phyloP scores from a whole-genome alignment of 2,329 filamentous ascomycete species.

The Bipolaris oryzae region DNA sequence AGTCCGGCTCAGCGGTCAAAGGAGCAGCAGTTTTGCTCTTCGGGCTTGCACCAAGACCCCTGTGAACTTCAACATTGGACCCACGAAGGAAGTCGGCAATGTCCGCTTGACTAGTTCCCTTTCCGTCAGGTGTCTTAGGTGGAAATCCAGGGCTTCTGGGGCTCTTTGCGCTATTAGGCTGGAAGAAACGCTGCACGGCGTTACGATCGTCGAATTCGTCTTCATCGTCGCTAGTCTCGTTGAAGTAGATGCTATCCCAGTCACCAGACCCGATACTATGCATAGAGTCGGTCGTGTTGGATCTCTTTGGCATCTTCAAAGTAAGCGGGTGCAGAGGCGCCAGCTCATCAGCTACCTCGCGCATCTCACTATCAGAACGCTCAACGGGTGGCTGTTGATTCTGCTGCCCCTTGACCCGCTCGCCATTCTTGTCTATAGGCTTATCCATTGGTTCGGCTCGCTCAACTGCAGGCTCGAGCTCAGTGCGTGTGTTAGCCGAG shows the following conservation, averaged over 20 bases:
- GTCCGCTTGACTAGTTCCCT: constrained; percentile 49
- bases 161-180: constrained; percentile 29
- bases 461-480: constrained; percentile 70
- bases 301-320: constrained; percentile 28
- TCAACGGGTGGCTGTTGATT: constrained; percentile 44
- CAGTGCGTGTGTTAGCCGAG: constrained; percentile 68
- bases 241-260: constrained; percentile 58
- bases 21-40: constrained; percentile 21
- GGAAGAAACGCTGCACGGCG: constrained; percentile 45
- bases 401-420: constrained; percentile 64
- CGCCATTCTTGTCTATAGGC: constrained; percentile 66
- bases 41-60: constrained; percentile 46
- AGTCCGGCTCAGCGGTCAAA: constrained; percentile 35
- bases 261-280: constrained; percentile 50
- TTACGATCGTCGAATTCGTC: constrained; percentile 53
- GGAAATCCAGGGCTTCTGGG: constrained; percentile 22
- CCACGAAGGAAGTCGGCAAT: constrained; percentile 46
- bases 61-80: constrained; percentile 43
- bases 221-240: constrained; percentile 55
- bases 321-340: constrained; percentile 38
- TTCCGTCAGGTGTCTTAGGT: constrained; percentile 26
- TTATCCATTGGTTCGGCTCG: constrained; percentile 67
- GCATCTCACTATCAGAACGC: constrained; percentile 55
- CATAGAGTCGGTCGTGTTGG: constrained; percentile 35
- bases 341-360: constrained; percentile 55